Evolutionary conservation across 1,284 basidiomycete genomes (phyloP).

Genomic region (Xerocomus minutiporus): DNA sequence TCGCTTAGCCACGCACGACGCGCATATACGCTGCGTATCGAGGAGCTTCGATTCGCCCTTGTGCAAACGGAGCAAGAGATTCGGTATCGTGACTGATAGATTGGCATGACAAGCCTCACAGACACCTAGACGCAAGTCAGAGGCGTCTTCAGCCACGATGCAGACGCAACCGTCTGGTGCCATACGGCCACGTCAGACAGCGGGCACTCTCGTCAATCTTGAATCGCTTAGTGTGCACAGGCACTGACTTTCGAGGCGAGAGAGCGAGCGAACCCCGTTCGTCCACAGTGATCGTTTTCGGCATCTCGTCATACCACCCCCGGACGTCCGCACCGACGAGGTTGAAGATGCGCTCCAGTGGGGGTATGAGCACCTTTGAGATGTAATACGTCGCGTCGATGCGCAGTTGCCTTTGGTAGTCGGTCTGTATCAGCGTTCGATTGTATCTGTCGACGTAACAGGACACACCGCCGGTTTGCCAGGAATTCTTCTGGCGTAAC

Average conservation of each 20-base stretch:
- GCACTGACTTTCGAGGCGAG: slow-evolving; percentile 48
- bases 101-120: slow-evolving; percentile 60
- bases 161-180: slow-evolving; percentile 49
- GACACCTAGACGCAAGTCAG: slow-evolving; percentile 43
- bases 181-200: slow-evolving; percentile 63
- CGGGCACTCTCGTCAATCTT: slow-evolving; percentile 67
- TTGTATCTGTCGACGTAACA: neutral
- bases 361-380: slow-evolving; percentile 80
- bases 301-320: slow-evolving; percentile 89
- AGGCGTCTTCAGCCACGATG: no score
- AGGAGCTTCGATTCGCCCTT: slow-evolving; percentile 53
- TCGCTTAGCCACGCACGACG: slow-evolving; percentile 65
- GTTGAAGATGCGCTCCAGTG: slow-evolving; percentile 87
- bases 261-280: slow-evolving; percentile 21
- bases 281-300: slow-evolving; percentile 43
- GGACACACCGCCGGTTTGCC: slow-evolving; percentile 52
- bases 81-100: slow-evolving; percentile 56
- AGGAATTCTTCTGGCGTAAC: slow-evolving; percentile 77
- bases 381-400: slow-evolving; percentile 67
- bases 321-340: slow-evolving; percentile 87
- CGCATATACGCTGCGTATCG: slow-evolving; percentile 66
- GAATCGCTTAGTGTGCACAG: slow-evolving; percentile 30
- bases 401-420: slow-evolving; percentile 16
- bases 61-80: slow-evolving; percentile 54
- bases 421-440: neutral